A percentile compares a stretch with the other conserved stretches of the same genome.
Conservation (phyloP, 805 yeast species). For the Myxozyma monticola region DNA sequence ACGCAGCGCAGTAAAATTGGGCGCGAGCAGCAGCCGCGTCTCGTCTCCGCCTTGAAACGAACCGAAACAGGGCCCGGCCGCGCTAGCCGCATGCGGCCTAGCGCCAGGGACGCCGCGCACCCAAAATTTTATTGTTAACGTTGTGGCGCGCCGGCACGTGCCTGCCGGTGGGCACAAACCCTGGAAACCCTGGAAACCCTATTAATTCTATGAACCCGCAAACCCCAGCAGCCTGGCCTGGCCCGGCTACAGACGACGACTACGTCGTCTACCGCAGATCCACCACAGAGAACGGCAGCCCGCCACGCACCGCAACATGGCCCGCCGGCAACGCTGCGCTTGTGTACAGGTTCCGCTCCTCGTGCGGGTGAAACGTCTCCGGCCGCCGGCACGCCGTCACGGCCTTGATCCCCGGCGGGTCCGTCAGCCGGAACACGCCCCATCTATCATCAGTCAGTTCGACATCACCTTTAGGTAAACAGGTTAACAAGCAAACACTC, state of each 20-base stretch:
- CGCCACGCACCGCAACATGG: constrained; percentile 50
- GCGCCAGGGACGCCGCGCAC: constrained; percentile 16
- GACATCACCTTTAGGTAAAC: too few relatives aligned
- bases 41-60: too few relatives aligned
- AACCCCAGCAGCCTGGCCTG: too few relatives aligned
- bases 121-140: neutral
- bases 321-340: constrained; percentile 49
- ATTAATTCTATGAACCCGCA: too few relatives aligned
- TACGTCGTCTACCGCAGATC: constrained; percentile 53
- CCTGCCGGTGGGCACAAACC: too few relatives aligned
- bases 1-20: too few relatives aligned
- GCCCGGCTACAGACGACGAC: too few relatives aligned
- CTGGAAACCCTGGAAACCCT: too few relatives aligned
- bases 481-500: neutral
- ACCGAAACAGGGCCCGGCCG: too few relatives aligned
- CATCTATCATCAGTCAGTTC: constrained; percentile 31
- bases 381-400: constrained; percentile 51
- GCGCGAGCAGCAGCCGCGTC: too few relatives aligned
- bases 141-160: too few relatives aligned
- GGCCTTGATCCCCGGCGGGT: constrained; percentile 61
- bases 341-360: constrained; percentile 51
- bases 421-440: constrained; percentile 62
- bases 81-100: constrained; percentile 3
- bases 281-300: constrained; percentile 49
- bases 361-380: constrained; percentile 63